phyloP scores from a whole-genome alignment of 78 protist genomes.

The Creolimax fragrantissima region DNA sequence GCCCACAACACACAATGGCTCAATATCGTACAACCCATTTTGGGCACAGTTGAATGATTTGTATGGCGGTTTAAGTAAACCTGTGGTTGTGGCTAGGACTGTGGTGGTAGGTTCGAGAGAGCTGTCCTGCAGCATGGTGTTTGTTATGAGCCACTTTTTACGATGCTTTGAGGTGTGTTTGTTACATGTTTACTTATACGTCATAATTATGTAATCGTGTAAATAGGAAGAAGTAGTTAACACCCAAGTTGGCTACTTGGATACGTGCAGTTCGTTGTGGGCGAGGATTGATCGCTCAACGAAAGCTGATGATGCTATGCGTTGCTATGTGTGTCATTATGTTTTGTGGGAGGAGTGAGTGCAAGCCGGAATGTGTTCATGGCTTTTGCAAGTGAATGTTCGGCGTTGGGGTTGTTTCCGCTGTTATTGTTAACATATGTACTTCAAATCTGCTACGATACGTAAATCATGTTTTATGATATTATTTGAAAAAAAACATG shows the following conservation, averaged over 20 bases:
- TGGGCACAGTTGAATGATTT: background rate
- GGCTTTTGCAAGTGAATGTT: background rate
- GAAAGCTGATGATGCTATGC: no score
- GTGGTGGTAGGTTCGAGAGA: background rate
- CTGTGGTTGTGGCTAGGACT: background rate
- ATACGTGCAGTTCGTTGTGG: no score
- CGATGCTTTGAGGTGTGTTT: background rate
- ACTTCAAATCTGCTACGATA: no score
- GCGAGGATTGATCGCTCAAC: no score
- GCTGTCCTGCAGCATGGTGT: background rate
- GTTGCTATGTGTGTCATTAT: background rate
- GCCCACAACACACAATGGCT: background rate
- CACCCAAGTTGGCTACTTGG: no score
- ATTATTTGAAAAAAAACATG: no score
- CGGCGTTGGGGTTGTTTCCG: background rate
- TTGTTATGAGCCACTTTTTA: background rate
- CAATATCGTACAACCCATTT: background rate
- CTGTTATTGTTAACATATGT: background rate
- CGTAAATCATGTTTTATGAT: no score
- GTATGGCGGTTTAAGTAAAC: background rate
- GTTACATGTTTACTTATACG: no score
- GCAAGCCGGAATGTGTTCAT: background rate
- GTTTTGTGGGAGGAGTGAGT: background rate
- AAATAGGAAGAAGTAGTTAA: no score
- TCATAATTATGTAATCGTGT: no score